Base-by-base conservation (phyloP, 306 rosid genomes). In the Cicer chorassanicum region DNA sequence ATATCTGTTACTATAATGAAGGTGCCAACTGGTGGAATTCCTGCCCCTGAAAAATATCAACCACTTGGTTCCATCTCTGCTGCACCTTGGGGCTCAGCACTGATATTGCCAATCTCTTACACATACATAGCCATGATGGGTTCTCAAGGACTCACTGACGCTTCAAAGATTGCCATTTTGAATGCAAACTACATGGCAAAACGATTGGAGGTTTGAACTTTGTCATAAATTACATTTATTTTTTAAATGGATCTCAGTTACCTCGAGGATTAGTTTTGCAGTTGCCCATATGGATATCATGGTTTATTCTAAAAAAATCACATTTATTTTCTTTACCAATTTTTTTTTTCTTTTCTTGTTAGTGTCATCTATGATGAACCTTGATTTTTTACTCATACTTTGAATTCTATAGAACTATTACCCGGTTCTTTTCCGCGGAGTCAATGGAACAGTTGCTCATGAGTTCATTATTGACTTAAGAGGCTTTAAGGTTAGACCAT, bases 61-160 rank as follows among this genome's bases (percentile, higher is more conserved):
- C 99, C 99, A 70, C 96, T 95, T 13, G 99, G 99, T 56, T 78
- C 93, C 70, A 95, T 95, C 79, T 81, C 99, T 56, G 98, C 99
- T 76, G 99, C 99, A 56, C 99, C 99, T 70, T 95, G 99, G 99
- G 99, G 99, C 11, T 95, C 99, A 59, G 99, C 99, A 60, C 99
- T 95, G 75, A 95, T 95, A 77, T 89, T 95, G 78, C 99, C 99
- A 34, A 95, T 95, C 68, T 95, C 99, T 36, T 95, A 95, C 78
- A 88, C 98, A 70, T 95, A 95, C 78, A 90, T 95, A 21, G 99
- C 96, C 65, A 95, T 95, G 99, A 95, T 95, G 99, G 99, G 99
- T 51, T 95, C 99, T 36, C 60, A 90, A 70, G 99, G 99, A 65
- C 93, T 95, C 82, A 95, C 99, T 0, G 89, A 92, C 0, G 99